Percentiles rank a stretch among this genome's conserved stretches.
phyloP scores from a whole-genome alignment of 2,329 filamentous ascomycete genomes.

The Claviceps maximensis region DNA sequence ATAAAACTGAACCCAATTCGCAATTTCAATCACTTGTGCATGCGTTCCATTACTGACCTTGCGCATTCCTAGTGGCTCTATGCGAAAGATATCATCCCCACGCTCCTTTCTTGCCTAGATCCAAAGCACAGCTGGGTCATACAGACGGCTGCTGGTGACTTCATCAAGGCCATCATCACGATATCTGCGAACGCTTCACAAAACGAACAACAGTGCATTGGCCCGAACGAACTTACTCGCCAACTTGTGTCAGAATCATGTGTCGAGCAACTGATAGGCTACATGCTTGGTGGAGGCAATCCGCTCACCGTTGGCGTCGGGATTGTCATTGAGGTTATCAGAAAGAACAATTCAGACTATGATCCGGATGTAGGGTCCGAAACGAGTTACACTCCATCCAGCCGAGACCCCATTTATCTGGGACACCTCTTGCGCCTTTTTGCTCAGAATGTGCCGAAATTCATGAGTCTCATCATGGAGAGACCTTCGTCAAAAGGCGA shows the following conservation, averaged over 20 bases:
- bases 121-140: slow-evolving; percentile 78
- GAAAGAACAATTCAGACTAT: slow-evolving; percentile 99
- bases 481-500: slow-evolving; percentile 59
- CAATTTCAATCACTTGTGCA: neutral
- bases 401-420: slow-evolving; percentile 87
- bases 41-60: neutral
- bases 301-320: slow-evolving; percentile 91
- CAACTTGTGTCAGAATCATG: slow-evolving; percentile 83
- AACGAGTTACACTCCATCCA: slow-evolving; percentile 65
- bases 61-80: slow-evolving; percentile 62
- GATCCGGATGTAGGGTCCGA: slow-evolving; percentile 82
- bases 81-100: slow-evolving; percentile 75
- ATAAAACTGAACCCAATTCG: too few species aligned
- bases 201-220: slow-evolving; percentile 97
- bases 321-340: slow-evolving; percentile 95
- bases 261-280: slow-evolving; percentile 69
- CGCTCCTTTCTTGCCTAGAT: slow-evolving; percentile 72
- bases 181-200: slow-evolving; percentile 97
- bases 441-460: slow-evolving; percentile 80
- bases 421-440: slow-evolving; percentile 82
- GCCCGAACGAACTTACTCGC: slow-evolving; percentile 89
- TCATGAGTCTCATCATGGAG: slow-evolving; percentile 81
- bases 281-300: slow-evolving; percentile 91
- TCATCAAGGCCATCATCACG: slow-evolving; percentile 96
- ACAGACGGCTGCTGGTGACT: slow-evolving; percentile 92